phyloP scores from a whole-genome alignment of 1,284 basidiomycete genomes.

The Ganoderma sinense region DNA sequence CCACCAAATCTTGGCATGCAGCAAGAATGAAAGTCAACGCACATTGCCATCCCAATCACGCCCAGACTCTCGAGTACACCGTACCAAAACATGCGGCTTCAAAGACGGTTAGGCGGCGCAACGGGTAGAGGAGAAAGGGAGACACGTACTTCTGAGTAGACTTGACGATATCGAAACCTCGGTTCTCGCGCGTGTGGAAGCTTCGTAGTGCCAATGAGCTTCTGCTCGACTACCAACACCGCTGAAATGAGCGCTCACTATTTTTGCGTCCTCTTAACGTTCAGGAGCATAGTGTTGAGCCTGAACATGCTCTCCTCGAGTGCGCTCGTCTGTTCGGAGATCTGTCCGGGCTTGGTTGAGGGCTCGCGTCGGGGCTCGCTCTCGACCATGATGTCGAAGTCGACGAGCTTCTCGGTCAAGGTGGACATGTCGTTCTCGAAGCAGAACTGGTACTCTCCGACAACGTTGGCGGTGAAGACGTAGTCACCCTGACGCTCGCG shows the following conservation, averaged over 20 bases:
- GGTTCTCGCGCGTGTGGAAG: constrained; percentile 84
- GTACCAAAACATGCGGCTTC: constrained; percentile 90
- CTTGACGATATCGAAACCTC: constrained; percentile 82
- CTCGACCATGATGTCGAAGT: constrained; percentile 98
- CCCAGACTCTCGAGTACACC: constrained; percentile 80
- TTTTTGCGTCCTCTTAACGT: constrained; percentile 91
- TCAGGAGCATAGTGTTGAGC: constrained; percentile 84
- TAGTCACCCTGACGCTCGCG: constrained; percentile 96
- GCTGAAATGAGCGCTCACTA: constrained; percentile 63
- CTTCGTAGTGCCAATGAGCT: constrained; percentile 43
- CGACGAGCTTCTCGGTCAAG: constrained; percentile 89
- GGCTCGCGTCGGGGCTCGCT: constrained; percentile 89
- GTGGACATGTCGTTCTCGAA: constrained; percentile 98
- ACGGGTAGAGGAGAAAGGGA: constrained; percentile 28
- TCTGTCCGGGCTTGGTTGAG: constrained; percentile 82
- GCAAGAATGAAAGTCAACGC: constrained; percentile 41
- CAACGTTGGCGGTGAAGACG: constrained; percentile 92
- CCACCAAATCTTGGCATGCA: constrained; percentile 6
- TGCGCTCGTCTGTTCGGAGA: constrained; percentile 89
- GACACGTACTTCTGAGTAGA: constrained; percentile 73
- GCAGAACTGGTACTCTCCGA: constrained; percentile 98
- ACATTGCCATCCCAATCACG: constrained; percentile 86
- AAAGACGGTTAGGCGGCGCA: constrained; percentile 32
- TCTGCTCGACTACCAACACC: constrained; percentile 14
- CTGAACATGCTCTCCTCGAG: constrained; percentile 95